Percentiles rank a stretch among this genome's conserved stretches.
Evolutionary conservation across 208 protist species (phyloP).

Genomic region (Trypanosoma melophagium): DNA sequence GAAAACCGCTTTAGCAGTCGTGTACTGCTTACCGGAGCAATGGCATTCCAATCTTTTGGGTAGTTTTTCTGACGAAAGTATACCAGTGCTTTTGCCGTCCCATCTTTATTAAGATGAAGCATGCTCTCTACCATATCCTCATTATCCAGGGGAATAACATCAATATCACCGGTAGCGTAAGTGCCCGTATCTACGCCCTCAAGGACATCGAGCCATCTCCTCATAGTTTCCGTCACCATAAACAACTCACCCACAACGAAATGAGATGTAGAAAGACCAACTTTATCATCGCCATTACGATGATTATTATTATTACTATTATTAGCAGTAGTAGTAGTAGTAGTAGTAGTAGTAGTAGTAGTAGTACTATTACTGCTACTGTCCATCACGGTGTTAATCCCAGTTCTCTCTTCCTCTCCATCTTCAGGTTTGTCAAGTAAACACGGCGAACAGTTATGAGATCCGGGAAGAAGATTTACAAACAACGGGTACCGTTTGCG

Average conservation of each 20-base stretch:
- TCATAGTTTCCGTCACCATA: conserved; percentile 49
- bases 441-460: conserved; percentile 50
- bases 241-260: conserved; percentile 71
- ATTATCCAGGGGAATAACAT: conserved; percentile 32
- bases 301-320: background rate
- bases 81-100: conserved; percentile 26
- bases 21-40: conserved; percentile 32
- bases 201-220: conserved; percentile 62
- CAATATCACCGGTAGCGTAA: conserved; percentile 30
- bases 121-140: conserved; percentile 16
- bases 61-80: conserved; percentile 56
- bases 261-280: conserved; percentile 9
- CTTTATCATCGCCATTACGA: background rate
- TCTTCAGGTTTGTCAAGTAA: conserved; percentile 45
- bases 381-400: too few species aligned
- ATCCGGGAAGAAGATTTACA: conserved; percentile 45
- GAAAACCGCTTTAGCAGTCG: conserved; percentile 38
- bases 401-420: conserved; percentile 3
- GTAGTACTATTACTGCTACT: too few species aligned
- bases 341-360: too few species aligned
- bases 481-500: conserved; percentile 57
- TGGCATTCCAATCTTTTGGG: conserved; percentile 42
- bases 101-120: conserved; percentile 20
- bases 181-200: conserved; percentile 38
- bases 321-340: too few species aligned